Percentiles rank a stretch among this genome's conserved stretches.
These are phyloP conservation scores for Colletotrichum limetticola DNA, from an alignment of 2,329 filamentous ascomycete species.

Conservation along the genomic window DNA sequence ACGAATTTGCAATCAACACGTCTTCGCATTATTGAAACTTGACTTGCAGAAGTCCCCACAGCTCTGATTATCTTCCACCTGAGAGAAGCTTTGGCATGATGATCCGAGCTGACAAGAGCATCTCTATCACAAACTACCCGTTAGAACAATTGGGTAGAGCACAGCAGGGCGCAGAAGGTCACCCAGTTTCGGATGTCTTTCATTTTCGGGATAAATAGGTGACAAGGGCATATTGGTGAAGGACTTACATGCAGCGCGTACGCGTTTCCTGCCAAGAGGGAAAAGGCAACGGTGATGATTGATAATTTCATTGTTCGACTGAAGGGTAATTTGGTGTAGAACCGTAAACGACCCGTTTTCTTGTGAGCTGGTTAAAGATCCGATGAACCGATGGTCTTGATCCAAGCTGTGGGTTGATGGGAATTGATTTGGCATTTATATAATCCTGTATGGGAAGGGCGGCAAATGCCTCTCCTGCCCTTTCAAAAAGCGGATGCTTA, in stretches of 20 bases:
- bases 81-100: background rate
- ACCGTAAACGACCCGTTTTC: too few species aligned
- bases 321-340: too few species aligned
- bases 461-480: too few species aligned
- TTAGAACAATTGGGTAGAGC: background rate
- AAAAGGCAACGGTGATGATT: background rate
- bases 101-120: background rate
- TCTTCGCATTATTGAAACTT: background rate
- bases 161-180: too few species aligned
- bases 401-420: background rate
- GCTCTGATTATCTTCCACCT: background rate
- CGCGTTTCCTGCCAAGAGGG: background rate
- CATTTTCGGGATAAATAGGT: too few species aligned
- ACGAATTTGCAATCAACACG: background rate
- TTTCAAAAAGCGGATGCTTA: background rate
- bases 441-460: too few species aligned
- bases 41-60: background rate
- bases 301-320: background rate
- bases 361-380: too few species aligned
- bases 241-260: background rate
- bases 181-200: too few species aligned
- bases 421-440: background rate
- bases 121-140: rapidly evolving
- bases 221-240: background rate
- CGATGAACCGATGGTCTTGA: rapidly evolving